Base-by-base conservation (phyloP, 352 stramenopile genomes). In the Globisporangium perplexum region DNA sequence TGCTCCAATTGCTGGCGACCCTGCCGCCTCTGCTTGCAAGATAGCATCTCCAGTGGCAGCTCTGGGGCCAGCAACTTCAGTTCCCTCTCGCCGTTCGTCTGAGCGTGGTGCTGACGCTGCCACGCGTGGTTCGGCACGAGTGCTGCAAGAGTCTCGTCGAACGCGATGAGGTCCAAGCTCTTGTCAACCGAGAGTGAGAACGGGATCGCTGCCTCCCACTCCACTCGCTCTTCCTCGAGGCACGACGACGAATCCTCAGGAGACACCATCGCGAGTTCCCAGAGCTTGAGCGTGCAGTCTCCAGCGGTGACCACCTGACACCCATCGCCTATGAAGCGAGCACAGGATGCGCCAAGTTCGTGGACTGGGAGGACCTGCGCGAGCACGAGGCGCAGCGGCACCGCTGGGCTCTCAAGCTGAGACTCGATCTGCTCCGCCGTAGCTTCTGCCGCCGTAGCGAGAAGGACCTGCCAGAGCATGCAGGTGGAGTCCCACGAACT, bases 401-500 rank as follows among this genome's bases (percentile, higher is more conserved):
- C 15, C 8, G 12, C 15, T 17, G 35, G 8, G 26, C 47, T 26
- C 15, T 42, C 20, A 14, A 14, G 14, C 11, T 18, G 33, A 4
- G 1, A 18, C 18, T 31, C 4, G 43, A 20, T 30, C 22, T 20
- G 7, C 12, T 28, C 17, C 3, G 4, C 30, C 8, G 20, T 7
- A 26, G n/a, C 10, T 20, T 28, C 43, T 33, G 4, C 11, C 17
- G 11, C 11, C 1, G 23, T 28, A 4, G 26, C 2, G 0, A 26
- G n/a, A n/a, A n/a, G 23, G 10, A 86, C 47, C 50, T 60, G 54
- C 74, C 75, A 88, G 10, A 86, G 28, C 48, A 85, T 80, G 18
- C 74, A 86, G 1, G 69, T 83, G 1, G 77, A 88, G 45, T 88
- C 77, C 59, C 69, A 82, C 8, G 74, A 85, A 20, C 65, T 63